Percentiles rank a stretch among this genome's conserved stretches.
phyloP scores from a whole-genome alignment of 176 grass and related monocot species.

The Ananas comosus region DNA sequence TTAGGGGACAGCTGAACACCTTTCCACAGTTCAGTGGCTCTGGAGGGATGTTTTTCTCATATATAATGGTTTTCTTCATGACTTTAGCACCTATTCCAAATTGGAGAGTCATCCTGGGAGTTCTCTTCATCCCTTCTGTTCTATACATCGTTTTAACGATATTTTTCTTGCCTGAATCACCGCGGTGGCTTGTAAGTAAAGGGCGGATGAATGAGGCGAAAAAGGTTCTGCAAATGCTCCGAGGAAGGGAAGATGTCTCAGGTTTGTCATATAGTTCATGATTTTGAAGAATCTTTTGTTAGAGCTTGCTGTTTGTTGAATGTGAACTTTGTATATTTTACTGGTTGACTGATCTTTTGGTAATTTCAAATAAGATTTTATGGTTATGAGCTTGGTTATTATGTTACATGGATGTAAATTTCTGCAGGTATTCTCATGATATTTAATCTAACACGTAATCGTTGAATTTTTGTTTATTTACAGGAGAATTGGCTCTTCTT shows the following conservation, averaged over 20 bases:
- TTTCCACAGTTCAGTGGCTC: constrained; percentile 75
- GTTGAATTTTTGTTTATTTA: background rate
- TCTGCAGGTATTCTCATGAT: too few relatives aligned
- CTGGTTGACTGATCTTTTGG: background rate
- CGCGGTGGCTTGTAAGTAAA: constrained; percentile 85
- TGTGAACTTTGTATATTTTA: background rate
- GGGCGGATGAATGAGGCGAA: constrained; percentile 62
- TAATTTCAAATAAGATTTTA: background rate
- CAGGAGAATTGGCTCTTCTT: constrained; percentile 78
- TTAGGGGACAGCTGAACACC: constrained; percentile 60
- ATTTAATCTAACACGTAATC: background rate
- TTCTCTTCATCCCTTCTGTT: constrained; percentile 41
- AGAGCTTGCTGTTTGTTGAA: background rate
- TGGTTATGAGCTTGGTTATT: background rate
- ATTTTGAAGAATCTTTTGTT: background rate
- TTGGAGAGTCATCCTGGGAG: constrained; percentile 76
- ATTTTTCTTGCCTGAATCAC: constrained; percentile 56
- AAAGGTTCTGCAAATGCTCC: constrained; percentile 47
- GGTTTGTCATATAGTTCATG: constrained; percentile 3
- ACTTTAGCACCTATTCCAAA: constrained; percentile 44
- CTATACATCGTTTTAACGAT: constrained; percentile 41
- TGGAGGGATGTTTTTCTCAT: constrained; percentile 67
- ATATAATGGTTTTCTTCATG: constrained; percentile 75
- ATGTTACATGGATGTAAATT: background rate
- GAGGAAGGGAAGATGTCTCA: constrained; percentile 47